Base-by-base conservation (phyloP, 345 rosid genomes). In the Diplotaxis tenuifolia region DNA sequence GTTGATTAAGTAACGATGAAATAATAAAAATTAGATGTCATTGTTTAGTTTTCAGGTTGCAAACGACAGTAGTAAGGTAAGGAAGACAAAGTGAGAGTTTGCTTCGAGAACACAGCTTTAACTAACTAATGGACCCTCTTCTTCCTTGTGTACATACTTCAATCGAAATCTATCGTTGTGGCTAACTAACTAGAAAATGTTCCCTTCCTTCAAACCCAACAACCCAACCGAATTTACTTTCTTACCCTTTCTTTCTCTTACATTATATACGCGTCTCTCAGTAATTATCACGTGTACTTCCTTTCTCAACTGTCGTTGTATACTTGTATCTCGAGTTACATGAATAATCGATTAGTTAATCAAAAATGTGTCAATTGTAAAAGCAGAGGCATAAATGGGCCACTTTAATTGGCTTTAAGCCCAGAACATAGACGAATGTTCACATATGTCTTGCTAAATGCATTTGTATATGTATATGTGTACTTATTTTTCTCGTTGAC, bases 61-160 rank as follows among this genome's bases (percentile, higher is more conserved):
- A 15, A 66, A 52, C 32, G 70, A 61, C 18, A 14, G 74, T 67
- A 47, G 76, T 67, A 72, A 73, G 78, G 65, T 72, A 57, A 76
- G 54, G 67, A 68, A 67, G 23, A 62, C 20, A 16, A n/a, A 16
- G 70, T 61, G 61, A 38, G 61, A 38, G 4, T n/a, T 76, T 59
- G 89, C 95, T 89, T 89, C 77, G 50, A 77, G 80, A 59, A 65
- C 79, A 89, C 88, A 83, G 62, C 87, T 87, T 86, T 79, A 89
- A 87, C 91, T 80, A 89, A 85, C 91, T 36, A 32, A 47, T 85
- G 87, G 83, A 65, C 86, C 86, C 80, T 49, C 72, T 52, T 31
- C 47, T 64, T 32, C 6, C 40, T 22, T 10, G 7, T 68, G 74
- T 27, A 27, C 55, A 54, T 72, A 61, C 83, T 65, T 78, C 75